Base-by-base conservation (phyloP, 2,329 filamentous ascomycete genomes). In the Pseudocercospora cruenta region DNA sequence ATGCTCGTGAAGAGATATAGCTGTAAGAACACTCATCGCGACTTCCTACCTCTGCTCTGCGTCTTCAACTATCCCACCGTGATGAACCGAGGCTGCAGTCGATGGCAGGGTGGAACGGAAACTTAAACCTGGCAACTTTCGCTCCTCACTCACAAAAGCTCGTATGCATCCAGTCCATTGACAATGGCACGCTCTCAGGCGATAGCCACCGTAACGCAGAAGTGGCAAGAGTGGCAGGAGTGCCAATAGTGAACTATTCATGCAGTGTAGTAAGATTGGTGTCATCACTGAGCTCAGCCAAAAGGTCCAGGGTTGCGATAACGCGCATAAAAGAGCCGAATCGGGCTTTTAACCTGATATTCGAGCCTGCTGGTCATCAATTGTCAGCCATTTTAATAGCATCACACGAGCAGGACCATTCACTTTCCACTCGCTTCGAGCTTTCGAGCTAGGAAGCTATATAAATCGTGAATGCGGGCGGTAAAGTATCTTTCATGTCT, bases 401-500 rank as follows among this genome's bases (percentile, higher is more conserved):
- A 66, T 63, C 62, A 49, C 58, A 36, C 64, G 61, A 60, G 33
- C 54, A 36, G 54, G 53, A 45, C 26, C 39, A 51, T 60, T 55
- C 12, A 31, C 63, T 22, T 64, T 64, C 62, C 14, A 58, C 62
- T 60, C 26, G 54, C 47, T 63, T 66, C 64, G 60, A 63, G 64
- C 64, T 47, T 24, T 49, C n/a, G 19, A 66, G 64, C 64, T 63
- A 36, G 43, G 43, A 33, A 49, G 36, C 45, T 70, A 72, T 71
- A 71, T 69, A 63, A 68, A 65, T 39, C 33, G 21, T 14, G 21
- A 33, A 19, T 39, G 24, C 21, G 28, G 28, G 59, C 51, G 49
- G 49, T 64, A 67, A 61, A 55, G 60, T 64, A 54, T 43, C 36
- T 61, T 67, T 66, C 22, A 74, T 74, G 72, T 72, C 70, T 71